Evolutionary conservation across 2,329 filamentous ascomycete species (phyloP), one percentile per base, ranked within the genome.

Genomic region (Aspergillus quadrilineatus): DNA sequence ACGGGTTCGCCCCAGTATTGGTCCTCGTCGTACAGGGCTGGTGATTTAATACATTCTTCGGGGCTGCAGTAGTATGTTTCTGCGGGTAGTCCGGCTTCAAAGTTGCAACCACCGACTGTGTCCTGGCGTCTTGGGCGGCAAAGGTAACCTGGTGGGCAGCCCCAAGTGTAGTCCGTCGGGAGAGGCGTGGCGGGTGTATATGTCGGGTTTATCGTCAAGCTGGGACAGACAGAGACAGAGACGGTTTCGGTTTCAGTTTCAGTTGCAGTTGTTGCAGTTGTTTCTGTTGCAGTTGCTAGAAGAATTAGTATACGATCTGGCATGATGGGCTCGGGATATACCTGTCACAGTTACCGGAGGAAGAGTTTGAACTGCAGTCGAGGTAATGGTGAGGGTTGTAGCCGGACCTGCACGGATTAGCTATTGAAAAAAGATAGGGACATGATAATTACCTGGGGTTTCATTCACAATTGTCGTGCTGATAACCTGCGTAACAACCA

Each of bases 141-240:
- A 28, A 78, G 65, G 41, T 63, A 72, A 6, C 73, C 74, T n/a
- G 76, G 76, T 15, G 69, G 67, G 57, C 76, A 79, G 32, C 76
- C 76, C 73, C 67, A 70, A 28, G 63, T 57, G 53, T 67, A 70
- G 60, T 73, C 62, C 2, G 57, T 62, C 2, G 70, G 71, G 9
- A 67, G 63, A 0, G 65, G 62, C 4, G 54, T 50, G 0, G 52
- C 7, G 4, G 69, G 66, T 1, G 66, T 71, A 51, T 65, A 73
- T 0, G 68, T 70, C 10, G 69, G 68, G 37, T 72, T 73, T 32
- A 57, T 52, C 4, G 60, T 64, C n/a, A 67, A 60, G 6, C 60
- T 65, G 6, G 71, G 67, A 52, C 71, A 73, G 49, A 69, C 48
- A 8, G 65, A 65, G 26, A 72, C 53, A 4, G 22, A 22, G 22